Evolutionary conservation across 108 stramenopile species (phyloP), one percentile per base, ranked within the genome.

Genomic region (Skeletonema grethae): DNA sequence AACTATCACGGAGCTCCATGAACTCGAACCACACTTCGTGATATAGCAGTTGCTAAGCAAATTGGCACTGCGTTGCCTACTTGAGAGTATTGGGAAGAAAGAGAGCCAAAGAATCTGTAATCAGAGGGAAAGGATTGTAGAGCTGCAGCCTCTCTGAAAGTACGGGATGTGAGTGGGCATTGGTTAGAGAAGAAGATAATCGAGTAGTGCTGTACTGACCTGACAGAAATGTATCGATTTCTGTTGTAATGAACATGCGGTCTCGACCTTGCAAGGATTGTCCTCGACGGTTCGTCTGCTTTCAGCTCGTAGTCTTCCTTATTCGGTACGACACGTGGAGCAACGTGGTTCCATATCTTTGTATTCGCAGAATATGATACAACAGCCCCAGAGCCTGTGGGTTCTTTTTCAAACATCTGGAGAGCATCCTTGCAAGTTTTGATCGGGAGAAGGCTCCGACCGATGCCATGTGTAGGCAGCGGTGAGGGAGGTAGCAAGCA

Each of bases 1-100:
- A 29, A 16, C 34, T 35, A 64, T 12, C 56, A 50, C 28, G 73
- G 43, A 41, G 65, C 65, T 20, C 75, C 75, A 64, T 76, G 68
- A 15, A 69, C 67, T 67, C 61, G 48, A n/a, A 70, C 65, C 5
- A 85, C 69, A 63, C 69, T 67, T 39, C 63, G 65, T 35, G 75
- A 80, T 35, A 86, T 70, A 6, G 87, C 81, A 61, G 81, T 84
- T 3, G 78, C 75, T 57, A 88, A 48, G 2, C 59, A 32, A 18
- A 88, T 50, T 15, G 86, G 86, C 7, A 88, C 86, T 31, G 88
- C 88, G 62, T 88, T 88, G 12, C 88, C 88, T 28, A 88, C 75
- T 25, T 85, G 86, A 6, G 70, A 58, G 8, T 56, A 67, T 41
- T 85, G 78, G 32, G 77, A 63, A 0, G 62, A 4, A 0, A 67